These are phyloP conservation scores for Mediolabrus comicus DNA, from an alignment of 108 stramenopile species.

Conservation along the genomic window DNA sequence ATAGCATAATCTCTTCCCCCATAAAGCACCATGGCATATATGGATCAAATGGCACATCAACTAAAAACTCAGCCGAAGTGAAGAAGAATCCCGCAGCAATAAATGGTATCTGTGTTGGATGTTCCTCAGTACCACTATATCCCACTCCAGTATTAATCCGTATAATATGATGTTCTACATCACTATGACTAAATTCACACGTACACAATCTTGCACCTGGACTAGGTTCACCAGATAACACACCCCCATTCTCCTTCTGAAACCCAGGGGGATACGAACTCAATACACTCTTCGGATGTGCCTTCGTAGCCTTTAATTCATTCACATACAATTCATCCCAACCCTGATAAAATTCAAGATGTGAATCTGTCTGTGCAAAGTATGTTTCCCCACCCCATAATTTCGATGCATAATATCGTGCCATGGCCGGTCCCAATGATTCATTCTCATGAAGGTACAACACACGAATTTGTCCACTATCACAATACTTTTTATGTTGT, in stretches of 20 bases:
- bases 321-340: slow-evolving; percentile 84
- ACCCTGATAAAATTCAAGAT: slow-evolving; percentile 67
- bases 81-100: slow-evolving; percentile 97
- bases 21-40: slow-evolving; percentile 96
- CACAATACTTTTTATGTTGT: slow-evolving; percentile 56
- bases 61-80: slow-evolving; percentile 70
- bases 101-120: slow-evolving; percentile 48
- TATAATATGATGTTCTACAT: slow-evolving; percentile 82
- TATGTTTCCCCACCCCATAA: slow-evolving; percentile 92
- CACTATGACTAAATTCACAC: slow-evolving; percentile 53
- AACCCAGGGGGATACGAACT: slow-evolving; percentile 87
- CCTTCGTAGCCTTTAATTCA: slow-evolving; percentile 58
- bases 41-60: slow-evolving; percentile 91
- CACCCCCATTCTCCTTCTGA: slow-evolving; percentile 14
- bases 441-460: slow-evolving; percentile 88
- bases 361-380: slow-evolving; percentile 92
- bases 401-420: slow-evolving; percentile 88
- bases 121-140: slow-evolving; percentile 29
- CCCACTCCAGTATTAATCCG: slow-evolving; percentile 58
- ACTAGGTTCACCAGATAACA: slow-evolving; percentile 3
- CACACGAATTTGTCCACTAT: slow-evolving; percentile 73
- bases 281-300: slow-evolving; percentile 71
- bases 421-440: slow-evolving; percentile 89
- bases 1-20: slow-evolving; percentile 95
- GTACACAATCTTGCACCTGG: slow-evolving; percentile 65